These are phyloP conservation scores for Acephala macrosclerotiorum DNA, from an alignment of 2,329 filamentous ascomycete species.

Conservation along the genomic window DNA sequence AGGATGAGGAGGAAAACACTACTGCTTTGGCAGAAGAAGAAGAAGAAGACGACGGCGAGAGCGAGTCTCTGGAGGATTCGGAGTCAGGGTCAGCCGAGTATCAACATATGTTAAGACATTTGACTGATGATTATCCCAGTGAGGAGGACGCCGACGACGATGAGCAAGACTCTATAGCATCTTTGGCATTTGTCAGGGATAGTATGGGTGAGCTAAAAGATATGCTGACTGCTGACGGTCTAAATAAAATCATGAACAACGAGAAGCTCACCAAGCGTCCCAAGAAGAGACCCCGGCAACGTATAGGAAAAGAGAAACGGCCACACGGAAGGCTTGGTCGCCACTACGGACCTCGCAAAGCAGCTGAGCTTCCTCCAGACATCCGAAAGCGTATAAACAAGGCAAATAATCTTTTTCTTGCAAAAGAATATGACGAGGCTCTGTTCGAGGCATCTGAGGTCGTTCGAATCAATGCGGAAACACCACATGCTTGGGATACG, in stretches of 20 bases:
- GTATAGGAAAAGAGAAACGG: background rate
- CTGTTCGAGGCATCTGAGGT: conserved; percentile 66
- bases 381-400: conserved; percentile 72
- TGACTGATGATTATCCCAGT: conserved; percentile 19
- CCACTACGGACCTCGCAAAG: conserved; percentile 54
- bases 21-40: too few relatives aligned
- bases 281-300: conserved; percentile 1
- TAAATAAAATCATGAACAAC: too few relatives aligned
- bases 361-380: conserved; percentile 73
- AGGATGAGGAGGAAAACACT: too few relatives aligned
- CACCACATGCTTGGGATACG: conserved; percentile 69
- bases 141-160: conserved; percentile 9
- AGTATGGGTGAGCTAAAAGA: too few relatives aligned
- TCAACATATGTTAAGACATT: background rate
- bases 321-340: conserved; percentile 3
- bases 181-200: background rate
- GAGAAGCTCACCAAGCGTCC: background rate
- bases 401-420: conserved; percentile 73
- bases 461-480: conserved; percentile 73
- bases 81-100: background rate
- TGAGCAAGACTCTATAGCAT: background rate
- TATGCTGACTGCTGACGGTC: too few relatives aligned
- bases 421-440: conserved; percentile 65
- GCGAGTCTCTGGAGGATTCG: background rate
- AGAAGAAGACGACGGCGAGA: background rate